Conservation (phyloP, 148 eudicot genomes). For the Rhododendron kiyosumense region DNA sequence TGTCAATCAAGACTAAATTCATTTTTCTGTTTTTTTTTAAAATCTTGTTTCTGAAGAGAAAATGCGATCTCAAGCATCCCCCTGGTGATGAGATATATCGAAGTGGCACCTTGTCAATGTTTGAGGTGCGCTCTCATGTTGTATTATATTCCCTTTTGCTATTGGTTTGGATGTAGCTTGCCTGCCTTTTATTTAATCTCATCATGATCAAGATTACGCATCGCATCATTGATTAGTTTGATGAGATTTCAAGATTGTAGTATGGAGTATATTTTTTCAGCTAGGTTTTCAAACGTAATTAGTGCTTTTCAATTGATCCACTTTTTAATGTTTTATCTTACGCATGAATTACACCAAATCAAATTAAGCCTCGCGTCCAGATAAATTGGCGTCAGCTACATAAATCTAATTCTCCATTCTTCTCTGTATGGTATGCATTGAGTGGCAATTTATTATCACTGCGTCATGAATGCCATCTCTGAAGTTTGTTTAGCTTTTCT, state of each 20-base stretch:
- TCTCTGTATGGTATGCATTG: background rate
- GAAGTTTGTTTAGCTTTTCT: background rate
- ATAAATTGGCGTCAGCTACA: background rate
- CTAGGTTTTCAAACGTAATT: background rate
- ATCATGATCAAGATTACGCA: background rate
- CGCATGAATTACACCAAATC: background rate
- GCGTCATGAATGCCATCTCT: background rate
- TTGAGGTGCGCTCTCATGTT: constrained; percentile 56
- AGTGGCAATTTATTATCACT: background rate
- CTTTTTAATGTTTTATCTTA: background rate
- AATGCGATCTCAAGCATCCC: constrained; percentile 98
- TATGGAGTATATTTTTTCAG: background rate
- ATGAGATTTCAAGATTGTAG: background rate
- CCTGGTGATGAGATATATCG: constrained; percentile 99
- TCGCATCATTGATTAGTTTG: background rate
- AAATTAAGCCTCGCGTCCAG: background rate
- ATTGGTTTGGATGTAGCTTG: background rate
- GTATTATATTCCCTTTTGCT: background rate
- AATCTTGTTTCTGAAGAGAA: constrained; percentile 43
- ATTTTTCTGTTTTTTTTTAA: background rate
- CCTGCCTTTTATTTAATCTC: background rate
- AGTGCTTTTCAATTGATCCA: background rate
- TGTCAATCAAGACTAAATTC: background rate
- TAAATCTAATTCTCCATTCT: background rate
- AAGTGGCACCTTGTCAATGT: constrained; percentile 92